Percentiles rank a stretch among this genome's conserved stretches.
Evolutionary conservation across 805 yeast species (phyloP).

Genomic region (Wickerhamomyces bisporus): DNA sequence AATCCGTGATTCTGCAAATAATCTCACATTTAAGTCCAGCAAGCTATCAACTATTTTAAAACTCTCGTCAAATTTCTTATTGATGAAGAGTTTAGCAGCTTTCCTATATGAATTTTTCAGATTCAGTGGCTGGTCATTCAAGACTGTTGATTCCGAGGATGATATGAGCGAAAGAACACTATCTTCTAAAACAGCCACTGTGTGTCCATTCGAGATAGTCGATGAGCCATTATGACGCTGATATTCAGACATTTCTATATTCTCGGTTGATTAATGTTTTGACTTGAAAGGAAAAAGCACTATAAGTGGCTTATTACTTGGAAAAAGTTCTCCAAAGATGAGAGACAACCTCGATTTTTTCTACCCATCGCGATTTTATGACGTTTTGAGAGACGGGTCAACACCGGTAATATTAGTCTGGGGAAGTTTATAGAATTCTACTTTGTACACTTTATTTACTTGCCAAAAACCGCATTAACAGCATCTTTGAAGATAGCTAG

Average conservation of each 20-base stretch:
- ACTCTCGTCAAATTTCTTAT: conserved; percentile 20
- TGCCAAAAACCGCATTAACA: conserved; percentile 28
- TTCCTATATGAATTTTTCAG: conserved; percentile 16
- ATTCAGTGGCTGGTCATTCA: background rate
- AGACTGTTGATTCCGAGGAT: background rate
- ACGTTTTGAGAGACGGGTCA: too few relatives aligned
- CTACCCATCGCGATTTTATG: too few relatives aligned
- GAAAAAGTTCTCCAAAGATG: too few relatives aligned
- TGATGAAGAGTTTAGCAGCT: conserved; percentile 22
- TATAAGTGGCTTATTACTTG: too few relatives aligned
- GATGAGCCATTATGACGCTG: conserved; percentile 5
- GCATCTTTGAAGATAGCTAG: conserved; percentile 61
- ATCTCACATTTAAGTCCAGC: conserved; percentile 5
- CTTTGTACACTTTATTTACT: conserved; percentile 1
- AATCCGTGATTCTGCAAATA: conserved; percentile 11
- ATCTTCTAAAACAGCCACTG: background rate
- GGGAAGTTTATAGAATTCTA: too few relatives aligned
- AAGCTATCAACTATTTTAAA: conserved; percentile 5
- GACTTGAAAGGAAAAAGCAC: too few relatives aligned
- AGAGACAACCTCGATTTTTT: too few relatives aligned
- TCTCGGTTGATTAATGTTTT: too few relatives aligned
- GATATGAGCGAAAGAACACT: background rate
- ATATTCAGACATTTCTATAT: conserved; percentile 15
- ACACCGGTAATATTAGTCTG: too few relatives aligned
- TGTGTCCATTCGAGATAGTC: background rate